Evolutionary conservation across 306 rosid species (phyloP).

Genomic region (Spatholobus suberectus): DNA sequence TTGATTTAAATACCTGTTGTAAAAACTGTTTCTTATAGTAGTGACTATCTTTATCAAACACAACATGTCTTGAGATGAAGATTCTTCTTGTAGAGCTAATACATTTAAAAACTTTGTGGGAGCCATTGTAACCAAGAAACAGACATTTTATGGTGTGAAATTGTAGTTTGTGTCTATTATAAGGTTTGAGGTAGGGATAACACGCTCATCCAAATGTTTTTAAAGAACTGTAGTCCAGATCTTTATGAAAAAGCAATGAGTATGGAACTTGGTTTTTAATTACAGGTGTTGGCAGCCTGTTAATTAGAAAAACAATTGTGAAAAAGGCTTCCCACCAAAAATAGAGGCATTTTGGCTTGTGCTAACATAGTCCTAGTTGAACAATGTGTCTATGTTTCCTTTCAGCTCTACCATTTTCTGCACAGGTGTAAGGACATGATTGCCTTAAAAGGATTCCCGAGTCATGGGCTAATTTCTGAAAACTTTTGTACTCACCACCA

Average conservation of each 20-base stretch:
- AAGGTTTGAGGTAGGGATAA: too few relatives aligned
- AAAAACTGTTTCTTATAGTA: too few relatives aligned
- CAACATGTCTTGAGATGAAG: background rate
- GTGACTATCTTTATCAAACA: too few relatives aligned
- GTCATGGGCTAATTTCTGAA: background rate
- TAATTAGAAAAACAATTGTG: too few relatives aligned
- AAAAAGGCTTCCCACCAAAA: background rate
- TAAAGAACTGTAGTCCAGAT: too few relatives aligned
- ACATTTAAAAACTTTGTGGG: background rate
- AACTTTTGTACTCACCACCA: background rate
- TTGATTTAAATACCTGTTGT: too few relatives aligned
- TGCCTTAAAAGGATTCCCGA: background rate
- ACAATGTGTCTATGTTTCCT: background rate
- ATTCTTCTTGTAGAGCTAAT: background rate
- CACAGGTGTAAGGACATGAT: background rate
- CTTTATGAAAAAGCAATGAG: too few relatives aligned
- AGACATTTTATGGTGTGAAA: too few relatives aligned
- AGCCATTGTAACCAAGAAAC: background rate
- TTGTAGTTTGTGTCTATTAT: background rate
- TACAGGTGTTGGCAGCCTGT: too few relatives aligned
- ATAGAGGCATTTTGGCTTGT: background rate
- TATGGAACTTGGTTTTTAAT: too few relatives aligned
- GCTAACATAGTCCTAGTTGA: background rate
- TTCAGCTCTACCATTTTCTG: background rate
- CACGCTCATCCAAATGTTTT: too few relatives aligned